A percentile compares a stretch with the other conserved stretches of the same genome.
Evolutionary conservation across 768 basidiomycete species (phyloP).

Genomic region (Kwoniella pini): DNA sequence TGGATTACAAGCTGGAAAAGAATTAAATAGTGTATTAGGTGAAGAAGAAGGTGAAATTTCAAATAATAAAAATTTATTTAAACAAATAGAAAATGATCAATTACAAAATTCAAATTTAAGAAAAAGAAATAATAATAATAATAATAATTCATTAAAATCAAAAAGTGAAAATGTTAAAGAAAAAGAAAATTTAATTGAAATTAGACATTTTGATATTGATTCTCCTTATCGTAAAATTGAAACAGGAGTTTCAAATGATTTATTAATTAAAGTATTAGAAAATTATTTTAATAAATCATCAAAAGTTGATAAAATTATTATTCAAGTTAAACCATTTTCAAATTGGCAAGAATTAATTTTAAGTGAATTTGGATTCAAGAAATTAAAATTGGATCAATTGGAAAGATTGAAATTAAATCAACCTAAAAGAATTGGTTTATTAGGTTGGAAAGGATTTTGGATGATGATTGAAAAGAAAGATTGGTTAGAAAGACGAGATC

Average conservation of each 20-base stretch:
- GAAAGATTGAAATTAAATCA: not conserved
- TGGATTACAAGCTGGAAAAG: slow-evolving; percentile 13
- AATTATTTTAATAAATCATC: slow-evolving; percentile 9
- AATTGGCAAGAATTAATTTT: not conserved
- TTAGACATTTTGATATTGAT: slow-evolving; percentile 42
- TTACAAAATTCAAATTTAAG: too few species aligned
- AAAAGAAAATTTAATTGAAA: slow-evolving; percentile 14
- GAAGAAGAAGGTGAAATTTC: slow-evolving; percentile 25
- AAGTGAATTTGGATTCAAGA: slow-evolving; percentile 5
- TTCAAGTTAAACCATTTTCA: not conserved
- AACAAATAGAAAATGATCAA: too few species aligned
- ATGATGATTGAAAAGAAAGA: not conserved
- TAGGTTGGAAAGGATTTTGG: slow-evolving; percentile 14
- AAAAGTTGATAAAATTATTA: not conserved
- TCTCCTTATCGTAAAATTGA: slow-evolving; percentile 9
- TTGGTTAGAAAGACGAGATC: not conserved
- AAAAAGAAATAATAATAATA: not conserved
- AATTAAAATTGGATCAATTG: not conserved
- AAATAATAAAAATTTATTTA: slow-evolving; percentile 1
- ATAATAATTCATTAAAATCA: not conserved
- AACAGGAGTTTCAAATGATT: slow-evolving; percentile 19
- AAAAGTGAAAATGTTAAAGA: not conserved
- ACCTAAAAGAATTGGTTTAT: not conserved
- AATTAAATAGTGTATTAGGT: slow-evolving; percentile 31
- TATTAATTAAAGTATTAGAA: slow-evolving; percentile 17